Evolutionary conservation across 2,329 filamentous ascomycete genomes (phyloP).

Genomic region (Fusarium duplospermum): DNA sequence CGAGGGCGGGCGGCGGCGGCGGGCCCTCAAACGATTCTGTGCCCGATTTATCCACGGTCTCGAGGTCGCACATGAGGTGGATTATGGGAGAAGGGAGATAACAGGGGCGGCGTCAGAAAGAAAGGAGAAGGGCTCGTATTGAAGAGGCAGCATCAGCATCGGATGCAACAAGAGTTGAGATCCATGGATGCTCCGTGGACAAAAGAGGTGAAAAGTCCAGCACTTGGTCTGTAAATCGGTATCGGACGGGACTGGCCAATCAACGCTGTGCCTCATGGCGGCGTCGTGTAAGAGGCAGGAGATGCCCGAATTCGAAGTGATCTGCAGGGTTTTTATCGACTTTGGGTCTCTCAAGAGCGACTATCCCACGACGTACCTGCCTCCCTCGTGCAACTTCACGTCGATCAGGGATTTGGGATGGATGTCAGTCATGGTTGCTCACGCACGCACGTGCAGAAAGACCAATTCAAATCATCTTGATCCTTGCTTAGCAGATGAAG

Average conservation of each 20-base stretch:
- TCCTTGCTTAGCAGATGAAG: conserved; percentile 11
- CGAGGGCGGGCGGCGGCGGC: conserved; percentile 19
- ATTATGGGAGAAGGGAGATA: background rate
- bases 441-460: background rate
- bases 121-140: background rate
- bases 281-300: conserved; percentile 35
- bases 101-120: background rate
- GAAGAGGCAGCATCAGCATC: background rate
- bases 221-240: background rate
- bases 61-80: background rate
- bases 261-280: background rate
- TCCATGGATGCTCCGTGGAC: background rate
- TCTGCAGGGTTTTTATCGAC: conserved; percentile 36
- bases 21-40: conserved; percentile 8
- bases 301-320: conserved; percentile 27
- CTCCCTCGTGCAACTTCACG: conserved; percentile 29
- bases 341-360: conserved; percentile 19
- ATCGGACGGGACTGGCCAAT: conserved; percentile 14
- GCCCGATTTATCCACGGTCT: conserved; percentile 5
- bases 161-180: background rate
- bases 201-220: background rate
- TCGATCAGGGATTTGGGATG: conserved; percentile 22
- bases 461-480: background rate
- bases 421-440: conserved; percentile 1
- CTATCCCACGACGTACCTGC: conserved; percentile 24